Percentiles rank a stretch among this genome's conserved stretches.
Evolutionary conservation across 2,329 filamentous ascomycete species (phyloP).

Genomic region (Ophiostoma populinum): DNA sequence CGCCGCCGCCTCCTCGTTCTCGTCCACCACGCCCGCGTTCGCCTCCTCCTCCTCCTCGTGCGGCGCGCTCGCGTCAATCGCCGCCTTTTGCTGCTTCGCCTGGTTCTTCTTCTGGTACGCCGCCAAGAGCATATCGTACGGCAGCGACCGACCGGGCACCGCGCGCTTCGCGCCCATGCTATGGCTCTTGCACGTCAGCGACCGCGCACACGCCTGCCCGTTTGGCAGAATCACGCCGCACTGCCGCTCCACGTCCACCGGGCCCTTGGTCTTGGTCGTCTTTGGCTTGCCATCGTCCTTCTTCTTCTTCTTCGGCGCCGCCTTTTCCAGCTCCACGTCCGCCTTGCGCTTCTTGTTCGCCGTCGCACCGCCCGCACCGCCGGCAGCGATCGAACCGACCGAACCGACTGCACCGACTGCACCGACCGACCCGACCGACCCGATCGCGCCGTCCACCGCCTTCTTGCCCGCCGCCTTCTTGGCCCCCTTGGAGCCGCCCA

Average conservation of each 20-base stretch:
- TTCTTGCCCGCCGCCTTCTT: constrained; percentile 13
- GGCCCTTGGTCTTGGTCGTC: constrained; percentile 70
- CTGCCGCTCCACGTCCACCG: constrained; percentile 85
- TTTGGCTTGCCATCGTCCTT: constrained; percentile 83
- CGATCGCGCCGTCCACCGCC: constrained; percentile 18
- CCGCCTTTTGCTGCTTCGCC: constrained; percentile 84
- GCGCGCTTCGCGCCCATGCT: constrained; percentile 88
- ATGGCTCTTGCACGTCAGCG: constrained; percentile 84
- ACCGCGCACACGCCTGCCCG: constrained; percentile 72
- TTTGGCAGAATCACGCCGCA: constrained; percentile 79
- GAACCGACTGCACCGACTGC: constrained; percentile 45
- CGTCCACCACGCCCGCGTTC: constrained; percentile 69
- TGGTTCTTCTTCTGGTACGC: constrained; percentile 97
- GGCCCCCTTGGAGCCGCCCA: constrained; percentile 27
- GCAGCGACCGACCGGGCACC: constrained; percentile 70
- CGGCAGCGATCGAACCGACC: constrained; percentile 34
- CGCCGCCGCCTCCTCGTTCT: constrained; percentile 79
- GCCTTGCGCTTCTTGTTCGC: constrained; percentile 55
- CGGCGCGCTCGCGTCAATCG: constrained; percentile 84
- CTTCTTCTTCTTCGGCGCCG: constrained; percentile 81
- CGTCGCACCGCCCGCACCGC: constrained; percentile 34
- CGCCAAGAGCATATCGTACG: constrained; percentile 81
- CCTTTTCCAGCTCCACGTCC: constrained; percentile 61
- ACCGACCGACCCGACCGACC: constrained; percentile 17
- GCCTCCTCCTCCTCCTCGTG: constrained; percentile 72